phyloP scores from a whole-genome alignment of 2,329 filamentous ascomycete genomes.

The Cladosporium sp. region DNA sequence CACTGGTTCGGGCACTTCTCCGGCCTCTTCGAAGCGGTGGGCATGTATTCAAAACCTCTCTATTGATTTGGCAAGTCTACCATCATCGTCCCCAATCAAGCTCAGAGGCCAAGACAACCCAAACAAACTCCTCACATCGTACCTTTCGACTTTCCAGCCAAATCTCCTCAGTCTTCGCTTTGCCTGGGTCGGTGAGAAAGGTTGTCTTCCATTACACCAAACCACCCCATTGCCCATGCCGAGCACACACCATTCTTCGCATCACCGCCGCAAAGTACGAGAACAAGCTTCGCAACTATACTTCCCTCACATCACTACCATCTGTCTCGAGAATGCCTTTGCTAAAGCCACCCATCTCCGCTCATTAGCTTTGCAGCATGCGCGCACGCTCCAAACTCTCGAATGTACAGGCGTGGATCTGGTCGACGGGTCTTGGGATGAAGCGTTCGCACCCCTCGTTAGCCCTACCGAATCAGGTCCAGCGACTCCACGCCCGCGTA shows the following conservation, averaged over 20 bases:
- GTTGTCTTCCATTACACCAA: conserved; percentile 69
- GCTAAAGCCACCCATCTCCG: conserved; percentile 70
- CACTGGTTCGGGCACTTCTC: conserved; percentile 69
- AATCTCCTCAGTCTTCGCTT: conserved; percentile 60
- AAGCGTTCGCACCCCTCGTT: conserved; percentile 70
- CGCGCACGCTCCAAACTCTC: conserved; percentile 67
- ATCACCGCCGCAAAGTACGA: neutral
- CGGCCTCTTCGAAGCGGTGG: conserved; percentile 70
- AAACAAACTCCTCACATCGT: conserved; percentile 66
- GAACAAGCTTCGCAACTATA: conserved; percentile 44
- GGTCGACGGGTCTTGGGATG: conserved; percentile 71
- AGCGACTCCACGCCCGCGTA: neutral
- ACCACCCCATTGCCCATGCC: conserved; percentile 36
- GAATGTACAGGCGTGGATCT: conserved; percentile 75
- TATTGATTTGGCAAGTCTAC: conserved; percentile 57
- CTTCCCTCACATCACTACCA: conserved; percentile 64
- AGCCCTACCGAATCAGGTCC: neutral
- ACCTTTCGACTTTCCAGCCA: conserved; percentile 61
- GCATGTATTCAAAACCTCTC: conserved; percentile 69
- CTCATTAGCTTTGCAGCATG: conserved; percentile 64
- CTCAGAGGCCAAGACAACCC: conserved; percentile 67
- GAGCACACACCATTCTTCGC: conserved; percentile 14
- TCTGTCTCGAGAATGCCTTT: conserved; percentile 68
- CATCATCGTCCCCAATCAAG: conserved; percentile 27
- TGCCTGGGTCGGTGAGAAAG: conserved; percentile 69